Percentiles rank a stretch among this genome's conserved stretches.
Conservation (phyloP, 2,329 filamentous ascomycete genomes). For the Aspergillus terreus region DNA sequence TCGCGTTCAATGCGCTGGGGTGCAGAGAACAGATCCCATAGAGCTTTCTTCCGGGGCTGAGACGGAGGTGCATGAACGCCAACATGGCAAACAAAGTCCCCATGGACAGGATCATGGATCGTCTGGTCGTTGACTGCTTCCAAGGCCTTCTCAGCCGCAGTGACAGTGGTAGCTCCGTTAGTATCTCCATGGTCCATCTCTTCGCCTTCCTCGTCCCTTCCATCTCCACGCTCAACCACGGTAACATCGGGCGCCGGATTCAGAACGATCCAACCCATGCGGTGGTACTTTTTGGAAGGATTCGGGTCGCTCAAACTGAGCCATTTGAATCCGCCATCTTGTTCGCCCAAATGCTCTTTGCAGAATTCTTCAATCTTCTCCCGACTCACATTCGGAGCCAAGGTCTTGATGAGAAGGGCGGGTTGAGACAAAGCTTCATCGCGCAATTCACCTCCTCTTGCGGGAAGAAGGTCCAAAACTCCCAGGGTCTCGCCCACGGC, state of each 20-base stretch:
- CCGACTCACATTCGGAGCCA: slow-evolving; percentile 91
- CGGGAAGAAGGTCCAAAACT: slow-evolving; percentile 84
- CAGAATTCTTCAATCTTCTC: slow-evolving; percentile 92
- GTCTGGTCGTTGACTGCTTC: slow-evolving; percentile 97
- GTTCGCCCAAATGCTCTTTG: slow-evolving; percentile 88
- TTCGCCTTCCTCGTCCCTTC: slow-evolving; percentile 63
- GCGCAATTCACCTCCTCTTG: slow-evolving; percentile 76
- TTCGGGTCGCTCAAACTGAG: slow-evolving; percentile 95
- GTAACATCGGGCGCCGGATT: slow-evolving; percentile 70
- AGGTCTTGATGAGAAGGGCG: slow-evolving; percentile 94
- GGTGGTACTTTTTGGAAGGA: slow-evolving; percentile 92
- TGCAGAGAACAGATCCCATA: slow-evolving; percentile 95
- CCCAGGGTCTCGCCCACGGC: slow-evolving; percentile 89
- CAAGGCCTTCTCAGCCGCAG: slow-evolving; percentile 77
- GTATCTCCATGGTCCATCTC: slow-evolving; percentile 42
- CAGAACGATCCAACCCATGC: slow-evolving; percentile 97
- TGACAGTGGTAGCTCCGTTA: slow-evolving; percentile 29
- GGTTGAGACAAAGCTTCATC: slow-evolving; percentile 87
- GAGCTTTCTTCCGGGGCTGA: slow-evolving; percentile 84
- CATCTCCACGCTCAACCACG: slow-evolving; percentile 68
- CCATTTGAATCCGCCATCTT: slow-evolving; percentile 90
- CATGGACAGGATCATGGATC: slow-evolving; percentile 87
- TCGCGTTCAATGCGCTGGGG: slow-evolving; percentile 93
- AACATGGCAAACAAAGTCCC: slow-evolving; percentile 96
- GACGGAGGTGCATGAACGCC: slow-evolving; percentile 88